Evolutionary conservation across 2,329 filamentous ascomycete species (phyloP).

Genomic region (Aspergillus sp.): DNA sequence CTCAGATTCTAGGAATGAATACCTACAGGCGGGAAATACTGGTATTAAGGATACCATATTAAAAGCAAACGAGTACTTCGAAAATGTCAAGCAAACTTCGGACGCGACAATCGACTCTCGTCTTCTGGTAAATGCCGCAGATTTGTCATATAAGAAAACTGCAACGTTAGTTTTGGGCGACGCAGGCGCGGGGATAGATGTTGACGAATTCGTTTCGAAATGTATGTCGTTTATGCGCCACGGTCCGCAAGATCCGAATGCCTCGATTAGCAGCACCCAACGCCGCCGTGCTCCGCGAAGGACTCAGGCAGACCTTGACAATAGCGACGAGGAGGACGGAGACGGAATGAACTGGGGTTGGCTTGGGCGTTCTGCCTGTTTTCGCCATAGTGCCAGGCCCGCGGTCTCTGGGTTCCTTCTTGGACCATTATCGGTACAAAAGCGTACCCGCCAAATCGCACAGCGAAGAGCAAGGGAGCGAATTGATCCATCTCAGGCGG

Average conservation of each 20-base stretch:
- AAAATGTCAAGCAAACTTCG: conserved; percentile 77
- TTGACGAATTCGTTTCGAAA: conserved; percentile 89
- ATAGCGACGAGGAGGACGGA: conserved; percentile 68
- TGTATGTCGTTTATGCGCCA: conserved; percentile 83
- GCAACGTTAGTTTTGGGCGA: conserved; percentile 72
- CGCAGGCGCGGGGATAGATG: conserved; percentile 72
- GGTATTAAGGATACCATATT: conserved; percentile 66
- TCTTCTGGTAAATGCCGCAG: conserved; percentile 77
- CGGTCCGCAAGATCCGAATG: conserved; percentile 57
- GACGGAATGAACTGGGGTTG: conserved; percentile 84
- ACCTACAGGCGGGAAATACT: conserved; percentile 63
- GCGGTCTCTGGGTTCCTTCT: conserved; percentile 80
- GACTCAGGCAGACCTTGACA: conserved; percentile 49
- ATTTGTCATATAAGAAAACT: conserved; percentile 77
- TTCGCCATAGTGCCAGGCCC: conserved; percentile 71
- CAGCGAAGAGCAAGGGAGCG: conserved; percentile 70
- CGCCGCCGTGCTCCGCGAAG: conserved; percentile 38
- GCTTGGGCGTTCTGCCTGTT: conserved; percentile 73
- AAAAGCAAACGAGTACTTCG: conserved; percentile 64
- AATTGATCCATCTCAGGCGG: conserved; percentile 66
- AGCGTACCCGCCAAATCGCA: conserved; percentile 69
- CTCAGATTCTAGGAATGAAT: conserved; percentile 69
- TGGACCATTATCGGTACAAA: conserved; percentile 85
- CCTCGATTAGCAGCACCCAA: conserved; percentile 41
- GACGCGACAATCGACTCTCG: conserved; percentile 89